Conservation (phyloP, 1,139 yeast genomes). For the Kluyveromyces sp. region DNA sequence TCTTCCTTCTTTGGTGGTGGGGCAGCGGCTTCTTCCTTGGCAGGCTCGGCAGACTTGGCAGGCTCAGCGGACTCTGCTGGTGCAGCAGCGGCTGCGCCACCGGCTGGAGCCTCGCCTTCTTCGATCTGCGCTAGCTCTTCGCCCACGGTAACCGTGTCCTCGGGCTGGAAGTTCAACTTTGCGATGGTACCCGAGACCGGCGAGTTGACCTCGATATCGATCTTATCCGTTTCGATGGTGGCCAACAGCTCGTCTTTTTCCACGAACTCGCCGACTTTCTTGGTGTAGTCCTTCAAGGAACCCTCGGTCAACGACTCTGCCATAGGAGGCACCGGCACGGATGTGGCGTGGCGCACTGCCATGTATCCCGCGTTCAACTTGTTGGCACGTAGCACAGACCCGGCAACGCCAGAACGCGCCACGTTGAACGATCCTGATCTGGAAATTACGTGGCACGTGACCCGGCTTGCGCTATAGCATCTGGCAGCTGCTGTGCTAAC, state of each 20-base stretch:
- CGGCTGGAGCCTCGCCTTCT: constrained; percentile 79
- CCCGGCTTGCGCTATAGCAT: neutral
- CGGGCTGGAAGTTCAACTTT: constrained; percentile 75
- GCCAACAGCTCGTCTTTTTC: constrained; percentile 87
- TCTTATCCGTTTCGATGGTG: constrained; percentile 96
- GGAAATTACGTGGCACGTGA: neutral
- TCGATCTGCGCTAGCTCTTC: constrained; percentile 87
- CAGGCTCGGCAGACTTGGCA: constrained; percentile 31
- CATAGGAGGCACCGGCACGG: constrained; percentile 94
- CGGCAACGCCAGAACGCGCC: neutral
- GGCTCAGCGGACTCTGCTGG: constrained; percentile 32
- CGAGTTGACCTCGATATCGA: constrained; percentile 93
- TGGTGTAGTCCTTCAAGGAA: constrained; percentile 72
- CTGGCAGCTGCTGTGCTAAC: neutral
- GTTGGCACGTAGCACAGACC: neutral
- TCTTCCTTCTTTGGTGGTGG: constrained; percentile 19
- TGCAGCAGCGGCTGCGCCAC: constrained; percentile 39
- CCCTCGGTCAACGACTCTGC: constrained; percentile 99
- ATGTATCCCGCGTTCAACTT: constrained; percentile 4
- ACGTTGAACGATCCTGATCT: neutral
- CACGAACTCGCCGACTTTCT: constrained; percentile 84
- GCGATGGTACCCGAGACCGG: constrained; percentile 88
- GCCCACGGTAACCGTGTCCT: constrained; percentile 94
- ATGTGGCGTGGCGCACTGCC: constrained; percentile 29
- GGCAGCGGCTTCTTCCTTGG: constrained; percentile 27